Evolutionary conservation across 2,329 filamentous ascomycete species (phyloP).

Genomic region (Trichoderma simmonsii): DNA sequence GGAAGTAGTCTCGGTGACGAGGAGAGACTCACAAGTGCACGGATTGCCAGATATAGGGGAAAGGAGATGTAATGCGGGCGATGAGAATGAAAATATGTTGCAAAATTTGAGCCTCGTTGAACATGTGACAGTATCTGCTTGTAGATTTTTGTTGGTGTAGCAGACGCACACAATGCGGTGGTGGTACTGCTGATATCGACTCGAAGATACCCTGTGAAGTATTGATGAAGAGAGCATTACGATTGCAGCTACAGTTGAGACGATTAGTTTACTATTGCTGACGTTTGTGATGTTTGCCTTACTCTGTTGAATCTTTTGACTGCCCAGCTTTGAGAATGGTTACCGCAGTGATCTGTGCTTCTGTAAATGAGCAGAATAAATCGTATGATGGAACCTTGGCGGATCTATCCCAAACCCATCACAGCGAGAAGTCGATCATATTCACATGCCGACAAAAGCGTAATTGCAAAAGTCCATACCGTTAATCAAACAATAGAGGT

Average conservation of each 20-base stretch:
- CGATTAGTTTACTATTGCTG: neutral
- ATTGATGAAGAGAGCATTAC: neutral
- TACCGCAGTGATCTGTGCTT: neutral
- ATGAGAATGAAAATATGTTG: slow-evolving; percentile 6
- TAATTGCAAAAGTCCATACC: neutral
- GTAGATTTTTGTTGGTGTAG: neutral
- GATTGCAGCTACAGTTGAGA: neutral
- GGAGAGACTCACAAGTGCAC: slow-evolving; percentile 3
- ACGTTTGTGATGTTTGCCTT: neutral
- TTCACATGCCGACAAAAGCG: neutral
- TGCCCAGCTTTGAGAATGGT: neutral
- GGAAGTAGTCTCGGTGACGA: slow-evolving; percentile 4
- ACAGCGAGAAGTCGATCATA: neutral
- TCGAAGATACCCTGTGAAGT: neutral
- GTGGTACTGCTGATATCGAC: neutral
- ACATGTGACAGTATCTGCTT: neutral
- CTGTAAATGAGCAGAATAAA: neutral
- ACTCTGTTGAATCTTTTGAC: neutral
- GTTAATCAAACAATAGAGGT: neutral
- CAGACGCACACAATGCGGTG: too few relatives aligned
- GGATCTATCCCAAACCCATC: neutral
- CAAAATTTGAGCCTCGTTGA: neutral
- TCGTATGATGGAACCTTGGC: neutral
- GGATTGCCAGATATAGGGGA: neutral
- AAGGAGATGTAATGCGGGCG: neutral